Evolutionary conservation across 345 rosid species (phyloP).

Genomic region (Schrenkiella parvula): DNA sequence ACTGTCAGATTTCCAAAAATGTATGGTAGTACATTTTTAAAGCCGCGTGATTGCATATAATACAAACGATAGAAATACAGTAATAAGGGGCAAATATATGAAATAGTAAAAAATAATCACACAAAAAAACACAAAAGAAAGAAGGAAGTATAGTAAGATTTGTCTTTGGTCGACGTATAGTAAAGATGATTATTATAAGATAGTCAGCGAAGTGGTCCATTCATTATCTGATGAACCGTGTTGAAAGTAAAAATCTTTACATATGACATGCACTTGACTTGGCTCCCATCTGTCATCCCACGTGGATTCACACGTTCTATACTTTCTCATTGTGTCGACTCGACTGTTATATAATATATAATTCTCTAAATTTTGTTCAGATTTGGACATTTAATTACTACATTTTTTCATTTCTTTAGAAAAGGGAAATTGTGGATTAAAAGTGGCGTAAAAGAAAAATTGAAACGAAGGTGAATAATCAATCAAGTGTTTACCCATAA

Average conservation of each 20-base stretch:
- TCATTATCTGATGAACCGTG: slow-evolving; percentile 31
- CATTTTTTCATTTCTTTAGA: not conserved
- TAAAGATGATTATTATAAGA: too few relatives aligned
- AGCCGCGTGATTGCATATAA: slow-evolving; percentile 20
- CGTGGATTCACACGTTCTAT: slow-evolving; percentile 15
- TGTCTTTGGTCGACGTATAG: too few relatives aligned
- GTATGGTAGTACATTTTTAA: not conserved
- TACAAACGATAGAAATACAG: not conserved
- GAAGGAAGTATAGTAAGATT: too few relatives aligned
- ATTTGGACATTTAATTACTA: not conserved
- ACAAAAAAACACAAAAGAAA: not conserved
- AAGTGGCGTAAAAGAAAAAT: not conserved
- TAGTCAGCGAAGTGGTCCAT: slow-evolving; percentile 31
- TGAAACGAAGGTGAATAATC: not conserved
- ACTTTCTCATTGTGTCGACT: slow-evolving; percentile 3
- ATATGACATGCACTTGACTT: slow-evolving; percentile 28
- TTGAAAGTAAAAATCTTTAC: slow-evolving; percentile 31
- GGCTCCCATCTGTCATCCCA: slow-evolving; percentile 28
- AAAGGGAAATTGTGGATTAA: not conserved
- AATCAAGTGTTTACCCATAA: not conserved
- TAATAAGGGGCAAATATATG: not conserved
- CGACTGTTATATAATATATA: not conserved
- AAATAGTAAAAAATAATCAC: not conserved
- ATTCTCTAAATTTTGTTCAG: not conserved
- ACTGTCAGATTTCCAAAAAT: slow-evolving; percentile 25